A percentile compares a stretch with the other conserved stretches of the same genome.
phyloP scores from a whole-genome alignment of 208 protist genomes.

The Naegleria fowleri region DNA sequence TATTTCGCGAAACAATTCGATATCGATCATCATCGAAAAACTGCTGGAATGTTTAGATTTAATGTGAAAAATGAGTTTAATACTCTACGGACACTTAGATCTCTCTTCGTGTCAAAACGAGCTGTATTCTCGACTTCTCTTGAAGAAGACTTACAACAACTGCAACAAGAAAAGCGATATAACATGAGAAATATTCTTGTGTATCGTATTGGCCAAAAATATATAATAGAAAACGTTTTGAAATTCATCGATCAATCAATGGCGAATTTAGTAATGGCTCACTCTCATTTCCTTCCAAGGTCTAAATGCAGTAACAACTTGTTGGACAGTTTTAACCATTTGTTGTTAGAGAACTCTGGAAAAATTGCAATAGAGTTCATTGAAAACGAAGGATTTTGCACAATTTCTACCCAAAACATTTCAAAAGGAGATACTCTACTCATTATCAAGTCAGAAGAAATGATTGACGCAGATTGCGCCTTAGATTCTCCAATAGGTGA shows the following conservation, averaged over 20 bases:
- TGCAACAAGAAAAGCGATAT: not conserved
- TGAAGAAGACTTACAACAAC: not conserved
- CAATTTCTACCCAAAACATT: not conserved
- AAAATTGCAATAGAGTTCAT: not conserved
- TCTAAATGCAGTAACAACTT: not conserved
- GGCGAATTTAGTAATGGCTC: not conserved
- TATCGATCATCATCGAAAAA: not conserved
- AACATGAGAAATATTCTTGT: conserved; percentile 6
- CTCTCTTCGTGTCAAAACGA: not conserved
- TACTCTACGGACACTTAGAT: not conserved
- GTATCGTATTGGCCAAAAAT: not conserved
- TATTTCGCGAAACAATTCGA: not conserved
- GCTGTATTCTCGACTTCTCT: not conserved
- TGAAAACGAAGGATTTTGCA: not conserved
- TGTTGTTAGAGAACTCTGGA: not conserved
- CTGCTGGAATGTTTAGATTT: not conserved
- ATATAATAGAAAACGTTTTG: not conserved
- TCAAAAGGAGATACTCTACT: not conserved
- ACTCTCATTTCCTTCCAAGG: not conserved
- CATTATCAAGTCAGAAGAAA: not conserved
- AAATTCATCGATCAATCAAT: not conserved
- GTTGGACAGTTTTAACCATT: not conserved
- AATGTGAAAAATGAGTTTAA: not conserved
- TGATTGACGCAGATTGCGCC: not conserved
- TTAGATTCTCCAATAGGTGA: not conserved